Evolutionary conservation across 106 monocot species (phyloP).

Genomic region (Posidonia australis): DNA sequence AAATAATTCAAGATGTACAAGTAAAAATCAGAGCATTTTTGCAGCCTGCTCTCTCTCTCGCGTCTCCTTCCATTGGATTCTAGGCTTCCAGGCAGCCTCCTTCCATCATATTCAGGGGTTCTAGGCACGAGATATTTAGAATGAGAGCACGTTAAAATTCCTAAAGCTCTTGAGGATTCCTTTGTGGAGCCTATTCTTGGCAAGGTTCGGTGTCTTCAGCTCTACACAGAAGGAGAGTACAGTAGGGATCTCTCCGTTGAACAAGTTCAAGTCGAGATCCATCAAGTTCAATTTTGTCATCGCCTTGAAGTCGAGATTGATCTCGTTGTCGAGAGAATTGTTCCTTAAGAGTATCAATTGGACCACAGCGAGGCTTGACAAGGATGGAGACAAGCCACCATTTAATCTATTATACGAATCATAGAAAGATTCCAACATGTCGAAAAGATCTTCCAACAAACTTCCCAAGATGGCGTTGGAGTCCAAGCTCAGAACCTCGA

Average conservation of each 20-base stretch:
- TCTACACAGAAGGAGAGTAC: constrained; percentile 23
- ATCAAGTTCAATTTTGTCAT: constrained; percentile 28
- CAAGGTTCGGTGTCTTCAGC: constrained; percentile 38
- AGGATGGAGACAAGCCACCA: constrained; percentile 36
- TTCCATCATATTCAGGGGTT: too few species aligned
- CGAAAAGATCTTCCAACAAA: constrained; percentile 41
- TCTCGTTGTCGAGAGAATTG: constrained; percentile 40
- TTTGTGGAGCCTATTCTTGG: constrained; percentile 34
- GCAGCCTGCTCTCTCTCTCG: too few species aligned
- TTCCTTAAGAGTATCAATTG: constrained; percentile 34
- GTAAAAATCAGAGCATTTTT: too few species aligned
- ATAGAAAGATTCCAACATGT: constrained; percentile 27
- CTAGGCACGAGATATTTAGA: too few species aligned
- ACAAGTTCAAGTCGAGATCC: constrained; percentile 36
- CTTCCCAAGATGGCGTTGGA: constrained; percentile 34
- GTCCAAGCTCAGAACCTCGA: constrained; percentile 29
- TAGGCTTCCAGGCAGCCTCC: too few species aligned
- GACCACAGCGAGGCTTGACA: constrained; percentile 27
- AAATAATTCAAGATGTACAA: too few species aligned
- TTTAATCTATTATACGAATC: constrained; percentile 19
- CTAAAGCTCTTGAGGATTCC: constrained; percentile 43
- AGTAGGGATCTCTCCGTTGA: constrained; percentile 37
- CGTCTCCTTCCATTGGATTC: too few species aligned
- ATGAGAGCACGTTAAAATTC: constrained; percentile 22
- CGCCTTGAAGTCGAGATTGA: constrained; percentile 23